Percentiles rank a stretch among this genome's conserved stretches.
phyloP scores from a whole-genome alignment of 2,329 filamentous ascomycete genomes.

The Fusarium pilosicola region DNA sequence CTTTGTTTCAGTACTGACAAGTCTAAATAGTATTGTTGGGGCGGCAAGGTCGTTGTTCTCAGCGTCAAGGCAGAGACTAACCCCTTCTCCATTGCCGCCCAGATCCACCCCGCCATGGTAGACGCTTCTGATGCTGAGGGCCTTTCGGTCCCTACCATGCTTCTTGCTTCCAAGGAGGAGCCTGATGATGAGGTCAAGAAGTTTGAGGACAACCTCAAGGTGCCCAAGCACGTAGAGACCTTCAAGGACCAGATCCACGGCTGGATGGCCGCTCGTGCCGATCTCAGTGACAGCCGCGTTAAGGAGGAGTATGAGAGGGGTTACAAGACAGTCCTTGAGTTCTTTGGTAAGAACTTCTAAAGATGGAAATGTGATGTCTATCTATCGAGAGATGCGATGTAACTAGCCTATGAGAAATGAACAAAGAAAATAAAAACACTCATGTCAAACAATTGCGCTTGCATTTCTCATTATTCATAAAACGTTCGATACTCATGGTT shows the following conservation, averaged over 20 bases:
- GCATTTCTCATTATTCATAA: slow-evolving; percentile 7
- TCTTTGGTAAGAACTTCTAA: slow-evolving; percentile 64
- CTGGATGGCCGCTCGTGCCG: slow-evolving; percentile 76
- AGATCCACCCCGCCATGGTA: slow-evolving; percentile 71
- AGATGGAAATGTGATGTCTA: neutral
- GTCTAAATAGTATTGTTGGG: slow-evolving; percentile 70
- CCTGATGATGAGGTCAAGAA: slow-evolving; percentile 63
- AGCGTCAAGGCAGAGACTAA: slow-evolving; percentile 60
- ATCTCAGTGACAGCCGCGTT: slow-evolving; percentile 66
- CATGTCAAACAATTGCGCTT: neutral
- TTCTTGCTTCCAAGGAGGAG: slow-evolving; percentile 76
- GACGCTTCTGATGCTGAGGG: slow-evolving; percentile 68
- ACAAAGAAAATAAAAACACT: neutral
- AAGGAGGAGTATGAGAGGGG: slow-evolving; percentile 71
- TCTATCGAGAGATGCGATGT: neutral
- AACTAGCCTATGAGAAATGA: slow-evolving; percentile 21
- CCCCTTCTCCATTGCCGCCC: slow-evolving; percentile 64
- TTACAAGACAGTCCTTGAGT: slow-evolving; percentile 67
- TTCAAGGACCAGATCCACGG: slow-evolving; percentile 76
- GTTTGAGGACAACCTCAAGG: slow-evolving; percentile 64
- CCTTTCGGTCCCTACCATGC: slow-evolving; percentile 68
- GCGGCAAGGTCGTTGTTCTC: slow-evolving; percentile 72
- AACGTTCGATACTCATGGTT: neutral
- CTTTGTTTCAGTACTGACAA: neutral
- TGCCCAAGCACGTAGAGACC: slow-evolving; percentile 70